Evolutionary conservation across 495 filamentous ascomycete species (phyloP).

Genomic region (Astrothelium subdiscretum): DNA sequence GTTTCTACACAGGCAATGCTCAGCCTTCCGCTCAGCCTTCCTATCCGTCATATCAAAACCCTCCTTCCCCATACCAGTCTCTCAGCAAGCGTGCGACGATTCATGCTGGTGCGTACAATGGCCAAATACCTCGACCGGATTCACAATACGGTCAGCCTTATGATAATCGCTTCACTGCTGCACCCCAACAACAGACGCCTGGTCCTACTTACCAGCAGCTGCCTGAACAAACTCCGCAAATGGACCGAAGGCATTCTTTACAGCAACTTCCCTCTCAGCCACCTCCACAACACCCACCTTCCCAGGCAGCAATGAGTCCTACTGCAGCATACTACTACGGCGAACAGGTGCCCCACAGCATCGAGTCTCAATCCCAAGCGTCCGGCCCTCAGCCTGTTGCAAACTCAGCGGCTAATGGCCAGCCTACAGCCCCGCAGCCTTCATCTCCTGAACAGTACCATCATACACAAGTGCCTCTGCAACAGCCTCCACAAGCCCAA

Average conservation of each 20-base stretch:
- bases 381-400: neutral
- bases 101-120: neutral
- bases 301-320: slow-evolving; percentile 11
- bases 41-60: slow-evolving; percentile 26
- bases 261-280: slow-evolving; percentile 18
- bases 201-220: slow-evolving; percentile 14
- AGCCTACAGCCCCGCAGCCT: neutral
- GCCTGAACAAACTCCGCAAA: neutral
- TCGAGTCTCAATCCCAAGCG: neutral
- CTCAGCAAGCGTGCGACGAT: slow-evolving; percentile 10
- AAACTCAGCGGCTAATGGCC: neutral
- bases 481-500: slow-evolving; percentile 20
- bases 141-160: slow-evolving; percentile 8
- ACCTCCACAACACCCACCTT: slow-evolving; percentile 13
- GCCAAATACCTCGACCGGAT: neutral
- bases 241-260: slow-evolving; percentile 5
- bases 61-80: slow-evolving; percentile 4
- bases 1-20: slow-evolving; percentile 63
- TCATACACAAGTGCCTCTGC: slow-evolving; percentile 12
- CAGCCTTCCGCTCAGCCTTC: slow-evolving; percentile 17
- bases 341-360: slow-evolving; percentile 7
- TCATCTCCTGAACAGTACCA: neutral
- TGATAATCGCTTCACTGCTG: slow-evolving; percentile 21
- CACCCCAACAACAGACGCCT: slow-evolving; percentile 18
- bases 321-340: slow-evolving; percentile 25